Conservation (phyloP, 2,329 filamentous ascomycete genomes). For the Eutypa lata region DNA sequence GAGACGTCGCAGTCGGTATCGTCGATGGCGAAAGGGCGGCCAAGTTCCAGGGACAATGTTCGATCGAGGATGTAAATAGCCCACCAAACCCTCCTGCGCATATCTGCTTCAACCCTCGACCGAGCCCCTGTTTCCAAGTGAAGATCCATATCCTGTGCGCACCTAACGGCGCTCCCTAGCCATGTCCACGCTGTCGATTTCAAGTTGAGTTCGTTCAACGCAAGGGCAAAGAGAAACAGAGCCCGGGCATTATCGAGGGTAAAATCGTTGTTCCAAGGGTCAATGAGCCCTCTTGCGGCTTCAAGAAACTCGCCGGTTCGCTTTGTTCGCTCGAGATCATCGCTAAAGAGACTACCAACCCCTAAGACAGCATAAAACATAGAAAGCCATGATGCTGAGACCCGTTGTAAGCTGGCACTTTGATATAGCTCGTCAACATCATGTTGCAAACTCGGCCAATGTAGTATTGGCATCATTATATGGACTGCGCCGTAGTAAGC, state of each 20-base stretch:
- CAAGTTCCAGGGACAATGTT: constrained; percentile 74
- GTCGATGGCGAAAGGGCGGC: constrained; percentile 76
- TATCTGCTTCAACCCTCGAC: constrained; percentile 76
- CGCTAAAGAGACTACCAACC: constrained; percentile 72
- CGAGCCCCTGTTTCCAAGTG: constrained; percentile 72
- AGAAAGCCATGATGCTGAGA: constrained; percentile 69
- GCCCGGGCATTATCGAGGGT: constrained; percentile 72
- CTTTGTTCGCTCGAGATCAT: constrained; percentile 51
- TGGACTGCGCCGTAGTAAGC: constrained; percentile 78
- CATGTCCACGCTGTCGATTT: constrained; percentile 84
- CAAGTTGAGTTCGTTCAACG: constrained; percentile 80
- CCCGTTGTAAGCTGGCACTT: constrained; percentile 55
- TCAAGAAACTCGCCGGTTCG: constrained; percentile 66
- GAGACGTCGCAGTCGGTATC: constrained; percentile 85
- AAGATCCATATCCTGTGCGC: constrained; percentile 80
- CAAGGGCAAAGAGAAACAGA: constrained; percentile 71
- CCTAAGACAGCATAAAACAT: constrained; percentile 82
- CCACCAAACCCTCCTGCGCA: constrained; percentile 91
- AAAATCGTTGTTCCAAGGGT: constrained; percentile 79
- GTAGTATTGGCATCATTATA: constrained; percentile 76
- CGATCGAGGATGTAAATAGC: constrained; percentile 87
- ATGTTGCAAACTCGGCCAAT: constrained; percentile 80
- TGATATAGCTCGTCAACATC: constrained; percentile 77
- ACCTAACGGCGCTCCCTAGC: constrained; percentile 75
- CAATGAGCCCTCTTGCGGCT: constrained; percentile 64